Evolutionary conservation across 768 basidiomycete genomes (phyloP).

Genomic region (Macrolepiota fuliginosa): DNA sequence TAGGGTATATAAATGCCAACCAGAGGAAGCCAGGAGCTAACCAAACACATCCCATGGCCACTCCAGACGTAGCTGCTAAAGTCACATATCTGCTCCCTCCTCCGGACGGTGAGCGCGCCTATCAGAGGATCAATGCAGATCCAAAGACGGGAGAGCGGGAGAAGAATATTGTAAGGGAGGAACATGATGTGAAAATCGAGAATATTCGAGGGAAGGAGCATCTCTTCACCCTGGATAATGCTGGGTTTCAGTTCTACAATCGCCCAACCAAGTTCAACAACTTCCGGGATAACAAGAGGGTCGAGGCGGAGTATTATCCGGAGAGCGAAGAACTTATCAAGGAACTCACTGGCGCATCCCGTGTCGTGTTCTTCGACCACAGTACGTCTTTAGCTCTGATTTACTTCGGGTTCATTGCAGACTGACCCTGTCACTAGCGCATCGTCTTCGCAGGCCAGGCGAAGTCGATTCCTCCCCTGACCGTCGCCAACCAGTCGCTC

Average conservation of each 20-base stretch:
- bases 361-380: constrained; percentile 61
- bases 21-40: neutral
- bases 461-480: constrained; percentile 30
- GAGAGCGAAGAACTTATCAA: constrained; percentile 57
- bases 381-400: constrained; percentile 33
- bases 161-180: constrained; percentile 18
- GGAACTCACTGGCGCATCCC: constrained; percentile 52
- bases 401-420: neutral
- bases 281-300: constrained; percentile 38
- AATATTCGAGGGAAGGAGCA: constrained; percentile 52
- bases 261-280: constrained; percentile 38
- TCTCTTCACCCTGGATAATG: constrained; percentile 39
- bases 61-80: constrained; percentile 1
- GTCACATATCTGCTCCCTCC: constrained; percentile 20
- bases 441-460: constrained; percentile 43
- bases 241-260: constrained; percentile 45
- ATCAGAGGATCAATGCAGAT: constrained; percentile 22
- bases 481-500: constrained; percentile 44
- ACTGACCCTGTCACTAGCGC: constrained; percentile 26
- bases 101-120: constrained; percentile 23
- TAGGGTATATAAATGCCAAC: neutral
- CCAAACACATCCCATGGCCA: neutral
- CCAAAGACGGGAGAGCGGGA: constrained; percentile 19
- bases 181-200: constrained; percentile 39
- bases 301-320: constrained; percentile 52